phyloP scores from a whole-genome alignment of 1,284 basidiomycete genomes.

The Mrakiaceae sp. region DNA sequence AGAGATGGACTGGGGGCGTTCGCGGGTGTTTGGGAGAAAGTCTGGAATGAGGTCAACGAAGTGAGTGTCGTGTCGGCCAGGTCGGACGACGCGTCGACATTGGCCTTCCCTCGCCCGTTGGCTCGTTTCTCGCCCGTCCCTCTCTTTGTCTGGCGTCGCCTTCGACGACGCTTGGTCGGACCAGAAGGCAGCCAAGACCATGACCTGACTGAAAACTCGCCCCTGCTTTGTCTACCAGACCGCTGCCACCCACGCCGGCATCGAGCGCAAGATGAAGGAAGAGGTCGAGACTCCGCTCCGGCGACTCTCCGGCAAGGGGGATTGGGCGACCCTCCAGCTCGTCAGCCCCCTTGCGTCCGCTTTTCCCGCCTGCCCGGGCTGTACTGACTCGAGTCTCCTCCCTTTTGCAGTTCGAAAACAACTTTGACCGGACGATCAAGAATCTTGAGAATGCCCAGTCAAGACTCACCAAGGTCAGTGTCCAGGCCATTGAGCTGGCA shows the following conservation, averaged over 20 bases:
- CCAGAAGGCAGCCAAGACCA: too few species aligned
- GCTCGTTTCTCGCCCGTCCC: too few species aligned
- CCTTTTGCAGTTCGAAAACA: constrained; percentile 21
- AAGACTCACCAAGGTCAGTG: constrained; percentile 13
- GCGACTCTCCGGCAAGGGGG: constrained; percentile 7
- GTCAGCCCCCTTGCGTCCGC: background rate
- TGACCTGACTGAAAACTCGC: too few species aligned
- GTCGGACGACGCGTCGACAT: background rate
- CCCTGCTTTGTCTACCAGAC: constrained; percentile 2
- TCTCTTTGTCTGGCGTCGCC: too few species aligned
- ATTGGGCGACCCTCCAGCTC: constrained; percentile 10
- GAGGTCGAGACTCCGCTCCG: constrained; percentile 13
- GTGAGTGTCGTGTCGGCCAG: constrained; percentile 21
- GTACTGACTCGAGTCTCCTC: background rate
- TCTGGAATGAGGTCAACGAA: constrained; percentile 31
- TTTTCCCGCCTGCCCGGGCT: background rate
- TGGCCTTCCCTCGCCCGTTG: too few species aligned
- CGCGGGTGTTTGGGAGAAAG: constrained; percentile 28
- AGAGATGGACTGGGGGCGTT: constrained; percentile 30
- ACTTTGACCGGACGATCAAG: constrained; percentile 33
- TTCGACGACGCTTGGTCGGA: too few species aligned
- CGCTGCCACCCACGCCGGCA: background rate
- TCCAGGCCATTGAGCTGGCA: constrained; percentile 1
- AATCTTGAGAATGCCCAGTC: constrained; percentile 30
- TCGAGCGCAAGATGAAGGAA: constrained; percentile 15